These are phyloP conservation scores for Eucalyptus sp. DNA, from an alignment of 345 rosid species.

Conservation along the genomic window DNA sequence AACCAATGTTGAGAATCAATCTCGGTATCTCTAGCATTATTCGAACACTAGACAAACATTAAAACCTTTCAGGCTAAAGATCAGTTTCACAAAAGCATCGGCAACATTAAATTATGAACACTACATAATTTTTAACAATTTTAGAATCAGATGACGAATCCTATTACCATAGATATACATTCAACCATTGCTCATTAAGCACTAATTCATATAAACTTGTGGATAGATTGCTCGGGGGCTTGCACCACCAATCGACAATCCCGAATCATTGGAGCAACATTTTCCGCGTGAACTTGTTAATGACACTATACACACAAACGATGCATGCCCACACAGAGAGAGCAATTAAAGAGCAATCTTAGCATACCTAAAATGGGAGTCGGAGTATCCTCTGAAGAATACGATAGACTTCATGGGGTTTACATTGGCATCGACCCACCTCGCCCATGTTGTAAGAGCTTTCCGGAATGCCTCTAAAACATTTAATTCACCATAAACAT, in stretches of 20 bases:
- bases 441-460: constrained; percentile 85
- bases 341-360: neutral
- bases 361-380: constrained; percentile 81
- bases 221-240: neutral
- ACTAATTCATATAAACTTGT: neutral
- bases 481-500: constrained; percentile 59
- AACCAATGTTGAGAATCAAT: neutral
- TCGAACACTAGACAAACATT: neutral
- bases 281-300: neutral
- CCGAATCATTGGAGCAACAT: neutral
- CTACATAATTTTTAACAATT: neutral
- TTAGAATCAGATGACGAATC: neutral
- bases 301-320: neutral
- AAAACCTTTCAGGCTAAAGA: neutral
- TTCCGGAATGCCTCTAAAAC: constrained; percentile 85
- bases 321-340: neutral
- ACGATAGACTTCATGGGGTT: constrained; percentile 58
- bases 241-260: neutral
- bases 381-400: constrained; percentile 88
- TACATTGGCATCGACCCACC: constrained; percentile 80
- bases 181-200: neutral
- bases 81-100: neutral
- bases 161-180: neutral
- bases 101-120: neutral
- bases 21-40: neutral